A percentile compares a stretch with the other conserved stretches of the same genome.
Evolutionary conservation across 2,329 filamentous ascomycete species (phyloP).

Genomic region (Apiospora koreana): DNA sequence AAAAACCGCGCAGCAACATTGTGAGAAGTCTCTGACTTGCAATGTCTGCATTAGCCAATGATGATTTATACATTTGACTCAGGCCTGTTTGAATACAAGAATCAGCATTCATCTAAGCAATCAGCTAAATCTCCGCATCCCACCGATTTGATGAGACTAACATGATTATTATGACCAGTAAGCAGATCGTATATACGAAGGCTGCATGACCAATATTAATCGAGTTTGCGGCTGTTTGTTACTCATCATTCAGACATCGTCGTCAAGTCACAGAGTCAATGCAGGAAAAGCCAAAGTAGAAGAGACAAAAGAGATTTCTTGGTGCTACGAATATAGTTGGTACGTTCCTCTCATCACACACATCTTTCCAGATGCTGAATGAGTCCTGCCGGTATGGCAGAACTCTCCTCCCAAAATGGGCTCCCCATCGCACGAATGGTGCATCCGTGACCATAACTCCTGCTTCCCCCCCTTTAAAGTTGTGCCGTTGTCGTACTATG

Average conservation of each 20-base stretch:
- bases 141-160: too few species aligned
- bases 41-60: background rate
- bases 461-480: background rate
- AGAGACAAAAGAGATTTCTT: conserved; percentile 13
- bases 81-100: too few species aligned
- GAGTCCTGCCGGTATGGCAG: background rate
- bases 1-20: background rate
- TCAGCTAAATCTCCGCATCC: too few species aligned
- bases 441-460: background rate
- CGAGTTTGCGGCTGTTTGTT: too few species aligned
- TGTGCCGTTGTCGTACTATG: background rate
- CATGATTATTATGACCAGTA: background rate
- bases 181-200: background rate
- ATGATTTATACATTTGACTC: background rate
- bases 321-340: conserved; percentile 13
- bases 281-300: background rate
- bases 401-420: background rate
- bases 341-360: conserved; percentile 10
- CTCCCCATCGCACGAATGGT: background rate
- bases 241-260: background rate
- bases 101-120: too few species aligned
- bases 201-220: background rate
- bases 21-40: background rate
- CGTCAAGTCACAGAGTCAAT: background rate
- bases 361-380: conserved; percentile 2